Conservation (phyloP, 371 early-diverging fungal genomes). For the Mortierella polycephala region DNA sequence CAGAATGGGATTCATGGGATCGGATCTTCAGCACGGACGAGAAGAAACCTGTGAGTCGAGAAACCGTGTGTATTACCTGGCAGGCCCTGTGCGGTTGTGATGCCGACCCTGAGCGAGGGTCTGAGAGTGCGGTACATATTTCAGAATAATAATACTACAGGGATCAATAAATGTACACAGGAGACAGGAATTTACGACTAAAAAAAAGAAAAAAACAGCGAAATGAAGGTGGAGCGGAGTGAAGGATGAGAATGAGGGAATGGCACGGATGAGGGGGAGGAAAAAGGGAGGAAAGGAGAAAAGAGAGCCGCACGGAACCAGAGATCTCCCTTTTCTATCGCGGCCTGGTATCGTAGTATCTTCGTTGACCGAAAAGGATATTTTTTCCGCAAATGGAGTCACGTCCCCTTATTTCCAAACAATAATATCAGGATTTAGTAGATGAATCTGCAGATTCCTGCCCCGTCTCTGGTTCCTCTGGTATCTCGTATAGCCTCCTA, state of each 20-base stretch:
- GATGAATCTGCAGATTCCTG: too few relatives aligned
- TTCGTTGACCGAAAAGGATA: too few relatives aligned
- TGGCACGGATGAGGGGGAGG: background rate
- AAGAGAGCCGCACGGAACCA: background rate
- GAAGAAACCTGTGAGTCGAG: background rate
- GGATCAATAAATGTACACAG: background rate
- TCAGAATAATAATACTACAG: too few relatives aligned
- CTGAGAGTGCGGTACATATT: conserved; percentile 39
- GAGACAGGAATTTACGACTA: background rate
- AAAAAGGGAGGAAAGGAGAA: background rate
- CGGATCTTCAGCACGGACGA: conserved; percentile 1
- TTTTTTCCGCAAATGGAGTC: too few relatives aligned
- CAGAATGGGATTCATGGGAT: conserved; percentile 7
- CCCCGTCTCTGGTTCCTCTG: too few relatives aligned
- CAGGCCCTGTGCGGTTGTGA: conserved; percentile 19
- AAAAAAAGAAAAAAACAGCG: background rate
- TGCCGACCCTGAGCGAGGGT: conserved; percentile 42
- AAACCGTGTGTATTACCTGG: conserved; percentile 17
- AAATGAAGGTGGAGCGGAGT: background rate
- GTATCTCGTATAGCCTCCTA: too few relatives aligned
- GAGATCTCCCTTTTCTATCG: too few relatives aligned
- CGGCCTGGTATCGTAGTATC: too few relatives aligned
- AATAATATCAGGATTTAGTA: too few relatives aligned
- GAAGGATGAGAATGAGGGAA: background rate
- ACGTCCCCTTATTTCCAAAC: too few relatives aligned